Conservation (phyloP, 2,329 filamentous ascomycete species). For the Stagonosporopsis vannaccii region DNA sequence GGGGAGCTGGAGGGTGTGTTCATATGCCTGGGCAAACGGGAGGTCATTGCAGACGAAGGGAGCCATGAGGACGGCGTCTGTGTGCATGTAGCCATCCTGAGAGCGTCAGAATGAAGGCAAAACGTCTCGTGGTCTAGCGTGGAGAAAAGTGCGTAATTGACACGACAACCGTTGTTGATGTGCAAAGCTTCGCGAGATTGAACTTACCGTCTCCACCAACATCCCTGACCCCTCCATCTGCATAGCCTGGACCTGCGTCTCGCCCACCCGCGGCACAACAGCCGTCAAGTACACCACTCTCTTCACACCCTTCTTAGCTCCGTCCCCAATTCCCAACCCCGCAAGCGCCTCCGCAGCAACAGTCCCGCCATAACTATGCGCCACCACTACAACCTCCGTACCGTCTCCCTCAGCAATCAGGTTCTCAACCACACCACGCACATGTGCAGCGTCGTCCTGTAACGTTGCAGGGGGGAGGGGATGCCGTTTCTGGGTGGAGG, state of each 20-base stretch:
- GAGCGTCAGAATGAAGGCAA: too few species aligned
- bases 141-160: too few species aligned
- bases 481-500: slow-evolving; percentile 21
- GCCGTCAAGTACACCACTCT: slow-evolving; percentile 26
- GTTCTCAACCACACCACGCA: slow-evolving; percentile 27
- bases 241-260: slow-evolving; percentile 17
- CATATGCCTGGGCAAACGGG: slow-evolving; percentile 27
- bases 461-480: slow-evolving; percentile 25
- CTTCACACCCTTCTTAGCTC: slow-evolving; percentile 31
- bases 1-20: slow-evolving; percentile 20
- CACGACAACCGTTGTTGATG: too few species aligned
- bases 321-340: slow-evolving; percentile 8
- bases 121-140: too few species aligned
- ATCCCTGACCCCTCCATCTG: slow-evolving; percentile 1
- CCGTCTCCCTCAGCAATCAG: slow-evolving; percentile 31
- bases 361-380: slow-evolving; percentile 25
- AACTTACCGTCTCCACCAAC: slow-evolving; percentile 10
- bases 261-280: slow-evolving; percentile 20
- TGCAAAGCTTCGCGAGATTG: too few species aligned
- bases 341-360: slow-evolving; percentile 21
- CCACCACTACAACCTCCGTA: slow-evolving; percentile 40
- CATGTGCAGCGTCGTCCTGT: slow-evolving; percentile 38
- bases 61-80: slow-evolving; percentile 19
- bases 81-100: slow-evolving; percentile 27
- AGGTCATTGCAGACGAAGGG: slow-evolving; percentile 24